Conservation (phyloP, 495 filamentous ascomycete species). For the Lindgomyces ingoldianus region DNA sequence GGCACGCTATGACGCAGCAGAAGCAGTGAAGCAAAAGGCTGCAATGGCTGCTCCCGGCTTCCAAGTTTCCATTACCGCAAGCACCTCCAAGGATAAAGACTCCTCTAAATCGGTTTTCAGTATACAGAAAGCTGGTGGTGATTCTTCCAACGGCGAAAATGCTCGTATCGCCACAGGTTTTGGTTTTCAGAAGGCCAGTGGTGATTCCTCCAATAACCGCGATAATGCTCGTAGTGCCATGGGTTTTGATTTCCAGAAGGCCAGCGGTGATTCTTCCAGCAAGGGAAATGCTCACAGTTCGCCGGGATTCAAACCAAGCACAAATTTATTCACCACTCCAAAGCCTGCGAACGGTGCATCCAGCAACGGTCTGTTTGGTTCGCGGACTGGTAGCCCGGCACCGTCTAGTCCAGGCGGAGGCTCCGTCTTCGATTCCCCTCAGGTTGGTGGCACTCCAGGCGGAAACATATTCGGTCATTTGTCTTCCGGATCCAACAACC, state of each 20-base stretch:
- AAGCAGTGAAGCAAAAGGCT: slow-evolving; percentile 14
- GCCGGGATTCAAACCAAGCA: not conserved
- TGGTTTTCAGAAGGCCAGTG: no score
- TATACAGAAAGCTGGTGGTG: not conserved
- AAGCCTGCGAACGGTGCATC: slow-evolving; percentile 6
- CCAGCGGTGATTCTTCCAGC: not conserved
- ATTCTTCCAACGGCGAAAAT: not conserved
- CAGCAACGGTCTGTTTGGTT: slow-evolving; percentile 1
- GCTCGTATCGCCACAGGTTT: not conserved
- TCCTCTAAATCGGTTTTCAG: not conserved
- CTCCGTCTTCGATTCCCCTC: slow-evolving; percentile 24
- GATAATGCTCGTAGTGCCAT: not conserved
- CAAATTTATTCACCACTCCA: not conserved
- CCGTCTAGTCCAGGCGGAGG: slow-evolving; percentile 12
- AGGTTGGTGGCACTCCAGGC: not conserved
- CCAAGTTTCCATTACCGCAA: not conserved
- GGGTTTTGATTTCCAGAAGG: not conserved
- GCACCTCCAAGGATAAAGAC: not conserved
- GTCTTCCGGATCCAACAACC: slow-evolving; percentile 12
- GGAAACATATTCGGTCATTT: slow-evolving; percentile 34
- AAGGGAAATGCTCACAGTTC: not conserved
- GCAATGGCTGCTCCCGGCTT: slow-evolving; percentile 2
- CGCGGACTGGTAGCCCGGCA: slow-evolving; percentile 17
- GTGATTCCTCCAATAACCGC: not conserved
- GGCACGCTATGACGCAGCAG: slow-evolving; percentile 7